Evolutionary conservation across 2,329 filamentous ascomycete genomes (phyloP), one percentile per base, ranked within the genome.

Genomic region (Aspergillus sp.): DNA sequence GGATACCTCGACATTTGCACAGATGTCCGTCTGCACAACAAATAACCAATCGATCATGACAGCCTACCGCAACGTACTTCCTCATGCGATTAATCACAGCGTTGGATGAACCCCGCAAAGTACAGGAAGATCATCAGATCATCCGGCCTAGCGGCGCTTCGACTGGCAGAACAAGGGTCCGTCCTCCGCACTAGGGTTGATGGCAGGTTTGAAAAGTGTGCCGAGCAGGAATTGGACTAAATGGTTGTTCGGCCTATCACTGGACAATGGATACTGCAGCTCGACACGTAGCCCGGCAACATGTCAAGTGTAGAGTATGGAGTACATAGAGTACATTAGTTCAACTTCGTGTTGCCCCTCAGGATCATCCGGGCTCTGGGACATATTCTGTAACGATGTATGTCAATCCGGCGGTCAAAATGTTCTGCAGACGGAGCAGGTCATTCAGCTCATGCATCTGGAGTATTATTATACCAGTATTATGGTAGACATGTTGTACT

Each of bases 111-210:
- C 51, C 52, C 52, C 53, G 49, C 52, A 47, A 30, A n/a, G 43
- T 29, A 39, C 34, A 35, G 30, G 48, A 38, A 38, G 48, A 57
- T 54, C 53, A 40, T 45, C 53, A 46, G 55, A 54, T 56, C 50
- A 50, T 44, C 53, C 47, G 46, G 30, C 19, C 43, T 48, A 48
- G 36, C 29, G 43, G 29, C 35, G 41, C 32, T 32, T 38, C 8
- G 19, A 39, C 36, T 39, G 4, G 36, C 12, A 39, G 5, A 7
- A 12, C 27, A 19, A 6, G 5, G 8, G 30, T 5, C 30, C 8
- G 30, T 32, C 6, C 8, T 32, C 19, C 19, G 19, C 19, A 32
- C n/a, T 39, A 39, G 36, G 36, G 8, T 39, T 39, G 8, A 9
- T 9, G 30, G 30, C 8, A 9, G 30, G 19, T 19, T 19, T 19